Evolutionary conservation across 768 basidiomycete species (phyloP).

Genomic region (Russula vinacea): DNA sequence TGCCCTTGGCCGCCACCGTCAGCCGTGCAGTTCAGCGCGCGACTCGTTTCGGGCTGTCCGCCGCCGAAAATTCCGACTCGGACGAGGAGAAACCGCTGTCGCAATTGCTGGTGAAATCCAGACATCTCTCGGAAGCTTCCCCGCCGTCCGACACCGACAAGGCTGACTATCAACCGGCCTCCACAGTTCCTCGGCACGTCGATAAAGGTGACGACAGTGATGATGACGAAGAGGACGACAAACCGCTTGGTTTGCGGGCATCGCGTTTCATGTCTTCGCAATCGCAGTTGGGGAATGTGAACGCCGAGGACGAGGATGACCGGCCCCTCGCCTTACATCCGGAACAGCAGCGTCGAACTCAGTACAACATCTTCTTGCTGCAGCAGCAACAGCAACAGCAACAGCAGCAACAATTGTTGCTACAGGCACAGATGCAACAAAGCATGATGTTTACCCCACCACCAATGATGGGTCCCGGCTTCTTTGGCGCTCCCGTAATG

Average conservation of each 20-base stretch:
- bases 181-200: conserved; percentile 2
- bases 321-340: conserved; percentile 69
- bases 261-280: conserved; percentile 43
- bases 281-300: conserved; percentile 16
- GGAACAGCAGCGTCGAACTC: conserved; percentile 74
- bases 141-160: conserved; percentile 45
- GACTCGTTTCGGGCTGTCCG: conserved; percentile 34
- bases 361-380: conserved; percentile 43
- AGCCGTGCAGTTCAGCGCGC: conserved; percentile 51
- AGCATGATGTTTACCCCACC: conserved; percentile 69
- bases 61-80: conserved; percentile 45
- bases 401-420: conserved; percentile 57
- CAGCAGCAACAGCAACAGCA: conserved; percentile 62
- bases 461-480: conserved; percentile 66
- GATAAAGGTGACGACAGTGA: conserved; percentile 19
- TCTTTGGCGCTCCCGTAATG: conserved; percentile 54
- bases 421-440: conserved; percentile 56
- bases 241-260: conserved; percentile 67
- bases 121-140: conserved; percentile 39
- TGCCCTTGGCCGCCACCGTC: conserved; percentile 68
- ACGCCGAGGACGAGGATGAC: conserved; percentile 48
- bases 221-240: conserved; percentile 56
- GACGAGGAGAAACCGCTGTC: conserved; percentile 76
- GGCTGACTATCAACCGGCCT: conserved; percentile 29
- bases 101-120: conserved; percentile 48